Base-by-base conservation (phyloP, 441 rosid genomes). In the Heliophila coronopifolia region DNA sequence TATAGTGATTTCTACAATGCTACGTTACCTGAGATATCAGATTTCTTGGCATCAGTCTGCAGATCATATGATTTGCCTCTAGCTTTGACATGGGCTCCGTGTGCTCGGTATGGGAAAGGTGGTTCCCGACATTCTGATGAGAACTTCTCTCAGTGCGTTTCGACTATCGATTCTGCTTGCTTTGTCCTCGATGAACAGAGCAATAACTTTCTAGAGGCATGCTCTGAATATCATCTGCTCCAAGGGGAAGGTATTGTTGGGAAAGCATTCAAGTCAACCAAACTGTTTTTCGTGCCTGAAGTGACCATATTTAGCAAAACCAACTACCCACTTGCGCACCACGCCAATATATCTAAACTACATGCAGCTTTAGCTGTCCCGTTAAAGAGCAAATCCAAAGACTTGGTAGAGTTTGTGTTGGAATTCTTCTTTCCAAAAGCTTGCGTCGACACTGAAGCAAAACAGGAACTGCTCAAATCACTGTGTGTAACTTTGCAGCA, bases 51-150 rank as follows among this genome's bases (percentile, higher is more conserved):
- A 42, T 73, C 77, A 7, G 81, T 77, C 25, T 92, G 92, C 80
- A 71, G 59, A 61, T 61, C 23, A 19, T 63, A 81, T 61, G 45
- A 66, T 9, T 42, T 92, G 40, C 95, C 92, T 42, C 71, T 92
- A 44, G 96, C 95, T 61, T 73, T 77, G 41, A 88, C 95, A 2
- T 88, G 99, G 99, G 89, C 82, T 2, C 74, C 81, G 5, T 81
- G 94, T 52, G 59, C 70, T 40, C 68, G 57, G 33, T 90, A 76
- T 73, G 81, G 86, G 9, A 80, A 75, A 76, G 73, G 53, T 56
- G 96, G 95, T 52, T 71, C 84, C 16, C 71, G 77, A 9, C 95
- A 78, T 63, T 87, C 88, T 28, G 69, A 75, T 33, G 84, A 77
- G 66, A 87, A 76, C 65, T 69, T 61, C 59, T 61, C 76, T 16